Conservation (phyloP, 352 stramenopile genomes). For the Hyaloperonospora brassicae region DNA sequence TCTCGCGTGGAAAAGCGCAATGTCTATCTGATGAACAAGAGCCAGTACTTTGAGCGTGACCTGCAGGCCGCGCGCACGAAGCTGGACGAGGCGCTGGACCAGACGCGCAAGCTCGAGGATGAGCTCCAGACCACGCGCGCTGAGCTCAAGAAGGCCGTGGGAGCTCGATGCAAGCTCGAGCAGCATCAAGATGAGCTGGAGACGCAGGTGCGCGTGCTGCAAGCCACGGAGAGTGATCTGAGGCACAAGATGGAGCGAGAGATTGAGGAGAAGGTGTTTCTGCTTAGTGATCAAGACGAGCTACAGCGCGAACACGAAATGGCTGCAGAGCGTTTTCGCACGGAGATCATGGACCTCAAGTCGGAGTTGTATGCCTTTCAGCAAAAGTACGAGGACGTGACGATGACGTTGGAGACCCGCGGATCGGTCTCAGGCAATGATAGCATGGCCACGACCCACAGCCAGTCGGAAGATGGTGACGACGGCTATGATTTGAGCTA, state of each 20-base stretch:
- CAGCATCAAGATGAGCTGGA: conserved; percentile 71
- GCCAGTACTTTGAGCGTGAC: conserved; percentile 48
- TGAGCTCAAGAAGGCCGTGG: conserved; percentile 33
- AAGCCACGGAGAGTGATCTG: conserved; percentile 70
- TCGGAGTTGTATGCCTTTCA: conserved; percentile 73
- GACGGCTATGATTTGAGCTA: conserved; percentile 31
- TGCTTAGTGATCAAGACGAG: conserved; percentile 77
- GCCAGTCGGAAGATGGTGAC: conserved; percentile 28
- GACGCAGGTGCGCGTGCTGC: conserved; percentile 75
- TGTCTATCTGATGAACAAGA: conserved; percentile 32
- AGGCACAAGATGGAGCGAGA: conserved; percentile 78
- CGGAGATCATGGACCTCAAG: conserved; percentile 81
- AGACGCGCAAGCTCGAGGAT: conserved; percentile 46
- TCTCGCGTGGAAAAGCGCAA: conserved; percentile 51
- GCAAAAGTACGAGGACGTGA: conserved; percentile 44
- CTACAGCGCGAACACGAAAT: conserved; percentile 74
- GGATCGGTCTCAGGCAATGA: conserved; percentile 24
- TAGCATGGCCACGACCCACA: conserved; percentile 28
- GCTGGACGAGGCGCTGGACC: conserved; percentile 44
- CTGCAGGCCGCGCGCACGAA: conserved; percentile 38
- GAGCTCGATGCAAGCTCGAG: conserved; percentile 45
- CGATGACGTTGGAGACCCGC: conserved; percentile 9
- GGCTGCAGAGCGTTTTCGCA: conserved; percentile 65
- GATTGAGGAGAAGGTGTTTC: conserved; percentile 82
- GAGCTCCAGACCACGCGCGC: conserved; percentile 37